Evolutionary conservation across 306 rosid species (phyloP), one percentile per base, ranked within the genome.

Genomic region (Cicer cuneatum): DNA sequence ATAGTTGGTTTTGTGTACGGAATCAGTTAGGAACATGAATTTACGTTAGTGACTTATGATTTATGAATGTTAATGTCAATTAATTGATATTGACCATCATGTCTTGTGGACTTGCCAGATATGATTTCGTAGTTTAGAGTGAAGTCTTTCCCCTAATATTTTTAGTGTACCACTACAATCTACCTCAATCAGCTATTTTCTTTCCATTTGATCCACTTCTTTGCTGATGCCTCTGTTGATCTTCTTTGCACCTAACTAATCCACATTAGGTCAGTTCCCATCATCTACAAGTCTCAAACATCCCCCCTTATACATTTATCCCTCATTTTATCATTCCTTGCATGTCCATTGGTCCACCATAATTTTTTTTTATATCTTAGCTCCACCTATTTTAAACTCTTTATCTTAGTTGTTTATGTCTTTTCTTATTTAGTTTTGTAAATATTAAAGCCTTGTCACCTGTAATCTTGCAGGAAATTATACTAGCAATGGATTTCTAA

Each of bases 401-500:
- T 58, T 65, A 18, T 63, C 51, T 57, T n/a, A 10, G 51, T 51
- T 64, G 60, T 49, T 59, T 66, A 29, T 75, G 47, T 18, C 63
- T 62, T 71, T 79, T 64, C 67, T 83, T 69, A 7, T 4, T 6
- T 71, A 60, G 61, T 53, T 53, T 21, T 54, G 54, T 61, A 59
- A 53, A 37, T 39, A 61, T 19, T 64, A 47, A 72, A 71, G 29
- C 29, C 64, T 62, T 42, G 42, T n/a, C 33, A 74, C 42, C 71
- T 86, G 80, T 58, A 68, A 64, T 52, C 59, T 76, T 87, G 87
- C 90, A 80, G 99, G 96, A 86, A 92, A 92, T 83, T 95, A 95
- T 86, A 87, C 86, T 60, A 95, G 99, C 75, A 92, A 95, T 87
- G 99, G 99, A 46, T 89, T 92, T 87, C 96, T 95, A 49, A 88